Base-by-base conservation (phyloP, 257 asterid genomes). In the Misopates orontium region DNA sequence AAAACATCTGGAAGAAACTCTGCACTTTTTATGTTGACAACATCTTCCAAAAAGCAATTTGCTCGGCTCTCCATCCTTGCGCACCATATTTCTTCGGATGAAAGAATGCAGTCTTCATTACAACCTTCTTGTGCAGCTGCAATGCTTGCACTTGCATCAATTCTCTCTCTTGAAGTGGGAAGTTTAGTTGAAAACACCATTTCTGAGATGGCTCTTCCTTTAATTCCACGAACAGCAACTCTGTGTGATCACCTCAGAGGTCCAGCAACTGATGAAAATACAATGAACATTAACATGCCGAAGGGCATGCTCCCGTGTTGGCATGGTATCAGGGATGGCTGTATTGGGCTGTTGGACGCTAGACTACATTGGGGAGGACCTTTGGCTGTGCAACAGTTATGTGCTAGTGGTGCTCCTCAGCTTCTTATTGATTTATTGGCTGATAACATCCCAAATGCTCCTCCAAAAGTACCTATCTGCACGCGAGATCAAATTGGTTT, bases 301-400 rank as follows among this genome's bases (percentile, higher is more conserved):
- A 79, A 79, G 73, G 82, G 89, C 62, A 76, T 76, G 84, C 85
- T 94, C 56, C 94, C 99, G n/a, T 67, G 82, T 78, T 82, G 91
- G 87, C 91, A 88, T 76, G 99, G 99, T 17, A 67, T 88, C 52
- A 81, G 91, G 64, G 99, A 94, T 80, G 99, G 97, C 32, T 88
- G 87, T 67, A 75, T 90, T 67, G 99, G 99, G 73, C 73, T 94
- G 74, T 69, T 94, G 83, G 92, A 87, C 73, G 78, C 91, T 72
- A 82, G 96, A 75, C 71, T 94, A 79, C 88, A 79, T 77, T 86
- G 95, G 95, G 99, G 97, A 77, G 99, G 99, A 56, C 96, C 97
- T 69, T 60, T 90, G 73, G 96, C 99, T 74, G 95, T 90, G 72
- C 97, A 94, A 67, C 97, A 94, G 70, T 79, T 89, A 69, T 94